A percentile compares a stretch with the other conserved stretches of the same genome.
Evolutionary conservation across 352 stramenopile species (phyloP).

Genomic region (Thraustochytrium striatum): DNA sequence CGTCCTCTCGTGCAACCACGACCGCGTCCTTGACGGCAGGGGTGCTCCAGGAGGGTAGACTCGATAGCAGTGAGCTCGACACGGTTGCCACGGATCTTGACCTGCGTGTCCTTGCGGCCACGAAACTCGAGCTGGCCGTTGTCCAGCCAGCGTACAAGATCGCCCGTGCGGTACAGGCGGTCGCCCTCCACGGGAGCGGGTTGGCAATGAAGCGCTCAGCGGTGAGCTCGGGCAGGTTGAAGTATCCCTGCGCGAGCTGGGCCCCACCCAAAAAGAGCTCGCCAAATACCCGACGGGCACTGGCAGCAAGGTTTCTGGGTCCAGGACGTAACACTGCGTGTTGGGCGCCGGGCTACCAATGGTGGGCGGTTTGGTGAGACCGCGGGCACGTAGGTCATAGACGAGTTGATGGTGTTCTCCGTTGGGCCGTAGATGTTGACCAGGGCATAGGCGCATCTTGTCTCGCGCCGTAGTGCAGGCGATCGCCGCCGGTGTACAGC

Average conservation of each 20-base stretch:
- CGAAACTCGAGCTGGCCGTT: slow-evolving; percentile 64
- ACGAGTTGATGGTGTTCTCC: slow-evolving; percentile 27
- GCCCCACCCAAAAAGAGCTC: slow-evolving; percentile 76
- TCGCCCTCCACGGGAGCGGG: not conserved
- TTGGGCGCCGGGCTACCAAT: slow-evolving; percentile 64
- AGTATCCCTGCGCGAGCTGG: slow-evolving; percentile 75
- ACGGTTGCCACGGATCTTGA: slow-evolving; percentile 72
- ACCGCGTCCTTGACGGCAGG: slow-evolving; percentile 59
- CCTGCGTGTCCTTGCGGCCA: slow-evolving; percentile 66
- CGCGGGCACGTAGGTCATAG: not conserved
- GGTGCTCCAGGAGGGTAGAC: slow-evolving; percentile 59
- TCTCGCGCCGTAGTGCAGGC: slow-evolving; percentile 17
- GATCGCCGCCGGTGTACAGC: slow-evolving; percentile 38
- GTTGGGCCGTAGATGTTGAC: slow-evolving; percentile 42
- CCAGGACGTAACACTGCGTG: slow-evolving; percentile 69
- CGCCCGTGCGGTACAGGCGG: slow-evolving; percentile 64
- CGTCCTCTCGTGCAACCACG: slow-evolving; percentile 57
- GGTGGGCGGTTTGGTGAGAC: not conserved
- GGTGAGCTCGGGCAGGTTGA: slow-evolving; percentile 73
- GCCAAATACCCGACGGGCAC: slow-evolving; percentile 68
- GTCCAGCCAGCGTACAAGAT: slow-evolving; percentile 64
- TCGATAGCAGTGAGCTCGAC: slow-evolving; percentile 73
- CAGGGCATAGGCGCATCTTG: not conserved
- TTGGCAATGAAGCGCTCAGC: slow-evolving; percentile 61
- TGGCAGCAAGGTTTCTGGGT: slow-evolving; percentile 63